phyloP scores from a whole-genome alignment of 2,329 filamentous ascomycete genomes.

The Camillea tinctor region DNA sequence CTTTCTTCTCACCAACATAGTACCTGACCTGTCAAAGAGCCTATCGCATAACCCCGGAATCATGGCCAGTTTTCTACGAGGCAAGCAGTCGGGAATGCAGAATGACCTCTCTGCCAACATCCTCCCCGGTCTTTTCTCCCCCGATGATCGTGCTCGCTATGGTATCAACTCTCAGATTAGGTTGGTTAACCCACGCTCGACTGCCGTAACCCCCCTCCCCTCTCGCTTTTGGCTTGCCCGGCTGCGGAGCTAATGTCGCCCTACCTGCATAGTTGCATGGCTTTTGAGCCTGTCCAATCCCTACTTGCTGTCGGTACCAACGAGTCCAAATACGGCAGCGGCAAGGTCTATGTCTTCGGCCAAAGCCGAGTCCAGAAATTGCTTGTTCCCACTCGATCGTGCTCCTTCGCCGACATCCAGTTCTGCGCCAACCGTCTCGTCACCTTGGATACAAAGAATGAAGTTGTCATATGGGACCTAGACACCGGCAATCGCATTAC shows the following conservation, averaged over 20 bases:
- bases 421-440: constrained; percentile 86
- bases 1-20: constrained; percentile 7
- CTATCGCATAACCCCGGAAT: not conserved
- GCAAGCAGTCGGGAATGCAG: constrained; percentile 90
- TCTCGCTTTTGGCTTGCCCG: not conserved
- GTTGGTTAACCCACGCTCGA: constrained; percentile 36
- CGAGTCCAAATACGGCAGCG: constrained; percentile 80
- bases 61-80: constrained; percentile 86
- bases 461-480: constrained; percentile 80
- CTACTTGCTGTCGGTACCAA: constrained; percentile 89
- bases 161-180: constrained; percentile 77
- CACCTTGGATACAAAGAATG: constrained; percentile 81
- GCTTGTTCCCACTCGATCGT: constrained; percentile 67
- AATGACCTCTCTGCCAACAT: constrained; percentile 86
- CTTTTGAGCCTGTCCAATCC: constrained; percentile 92
- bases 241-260: constrained; percentile 6
- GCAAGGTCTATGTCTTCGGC: constrained; percentile 87
- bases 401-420: constrained; percentile 73
- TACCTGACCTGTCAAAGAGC: not conserved
- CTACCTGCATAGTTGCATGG: constrained; percentile 64
- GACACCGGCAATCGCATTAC: constrained; percentile 65
- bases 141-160: constrained; percentile 81
- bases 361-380: constrained; percentile 76
- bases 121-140: constrained; percentile 71
- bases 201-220: not conserved